A percentile compares a stretch with the other conserved stretches of the same genome.
phyloP scores from a whole-genome alignment of 139 green algal genomes.

The Picochlorum costavermella region DNA sequence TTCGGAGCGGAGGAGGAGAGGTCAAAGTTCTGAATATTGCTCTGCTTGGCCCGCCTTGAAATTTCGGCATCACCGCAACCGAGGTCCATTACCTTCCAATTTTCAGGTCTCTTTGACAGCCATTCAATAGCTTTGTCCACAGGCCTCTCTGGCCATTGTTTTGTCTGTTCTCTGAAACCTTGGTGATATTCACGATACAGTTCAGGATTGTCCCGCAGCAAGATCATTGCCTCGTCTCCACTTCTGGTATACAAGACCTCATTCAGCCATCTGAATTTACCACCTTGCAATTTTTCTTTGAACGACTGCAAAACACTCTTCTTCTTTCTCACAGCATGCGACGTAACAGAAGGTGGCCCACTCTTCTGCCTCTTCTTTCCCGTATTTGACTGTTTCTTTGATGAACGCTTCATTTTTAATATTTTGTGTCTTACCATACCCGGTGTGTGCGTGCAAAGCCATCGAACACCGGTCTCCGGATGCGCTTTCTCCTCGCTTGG shows the following conservation, averaged over 20 bases:
- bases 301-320: too few species aligned
- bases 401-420: too few species aligned
- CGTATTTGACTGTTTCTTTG: too few species aligned
- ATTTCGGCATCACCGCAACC: slow-evolving; percentile 88
- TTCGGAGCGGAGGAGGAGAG: slow-evolving; percentile 62
- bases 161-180: slow-evolving; percentile 73
- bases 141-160: slow-evolving; percentile 75
- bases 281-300: slow-evolving; percentile 49
- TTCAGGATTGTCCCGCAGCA: slow-evolving; percentile 58
- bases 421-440: too few species aligned
- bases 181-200: slow-evolving; percentile 85
- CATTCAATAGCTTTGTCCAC: slow-evolving; percentile 67
- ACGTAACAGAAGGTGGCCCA: too few species aligned
- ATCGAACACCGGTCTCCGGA: too few species aligned
- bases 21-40: slow-evolving; percentile 82
- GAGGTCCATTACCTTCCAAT: slow-evolving; percentile 78
- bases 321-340: too few species aligned
- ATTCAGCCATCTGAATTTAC: slow-evolving; percentile 90
- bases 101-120: slow-evolving; percentile 29
- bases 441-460: too few species aligned
- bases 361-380: too few species aligned
- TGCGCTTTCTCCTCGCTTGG: too few species aligned
- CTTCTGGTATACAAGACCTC: slow-evolving; percentile 87
- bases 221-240: slow-evolving; percentile 41
- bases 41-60: slow-evolving; percentile 35